A percentile compares a stretch with the other conserved stretches of the same genome.
These are phyloP conservation scores for Gleditsia sinensis DNA, from an alignment of 306 rosid genomes.

Conservation along the genomic window DNA sequence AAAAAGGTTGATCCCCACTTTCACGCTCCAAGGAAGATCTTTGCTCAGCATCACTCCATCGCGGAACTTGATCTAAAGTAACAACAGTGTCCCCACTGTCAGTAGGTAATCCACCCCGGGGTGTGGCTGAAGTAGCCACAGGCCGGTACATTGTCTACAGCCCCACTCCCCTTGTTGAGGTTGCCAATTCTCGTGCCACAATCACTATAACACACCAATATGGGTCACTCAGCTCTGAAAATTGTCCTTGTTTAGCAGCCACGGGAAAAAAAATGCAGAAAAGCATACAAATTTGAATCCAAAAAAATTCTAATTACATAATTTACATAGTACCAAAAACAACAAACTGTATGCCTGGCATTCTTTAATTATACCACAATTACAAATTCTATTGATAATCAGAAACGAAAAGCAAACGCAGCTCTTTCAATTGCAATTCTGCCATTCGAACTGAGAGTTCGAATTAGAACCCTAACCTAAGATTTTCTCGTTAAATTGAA, in stretches of 20 bases:
- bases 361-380: not conserved
- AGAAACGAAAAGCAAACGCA: not conserved
- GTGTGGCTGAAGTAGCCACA: slow-evolving; percentile 70
- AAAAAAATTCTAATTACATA: not conserved
- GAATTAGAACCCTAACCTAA: slow-evolving; percentile 30
- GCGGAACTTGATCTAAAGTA: slow-evolving; percentile 87
- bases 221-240: slow-evolving; percentile 23
- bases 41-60: slow-evolving; percentile 91
- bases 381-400: not conserved
- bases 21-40: slow-evolving; percentile 62
- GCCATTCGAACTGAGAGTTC: not conserved
- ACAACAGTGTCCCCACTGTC: slow-evolving; percentile 76
- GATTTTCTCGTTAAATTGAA: not conserved
- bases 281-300: not conserved
- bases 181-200: slow-evolving; percentile 22
- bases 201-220: slow-evolving; percentile 26
- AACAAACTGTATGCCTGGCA: not conserved
- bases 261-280: not conserved
- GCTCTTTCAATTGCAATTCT: not conserved
- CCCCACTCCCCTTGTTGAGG: slow-evolving; percentile 33
- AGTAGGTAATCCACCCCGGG: slow-evolving; percentile 69
- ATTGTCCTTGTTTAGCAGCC: slow-evolving; percentile 14
- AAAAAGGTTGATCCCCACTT: slow-evolving; percentile 65
- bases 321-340: not conserved
- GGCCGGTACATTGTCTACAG: slow-evolving; percentile 67